These are phyloP conservation scores for Cryptococcus hybrid DNA, from an alignment of 1,284 basidiomycete species.

Conservation along the genomic window DNA sequence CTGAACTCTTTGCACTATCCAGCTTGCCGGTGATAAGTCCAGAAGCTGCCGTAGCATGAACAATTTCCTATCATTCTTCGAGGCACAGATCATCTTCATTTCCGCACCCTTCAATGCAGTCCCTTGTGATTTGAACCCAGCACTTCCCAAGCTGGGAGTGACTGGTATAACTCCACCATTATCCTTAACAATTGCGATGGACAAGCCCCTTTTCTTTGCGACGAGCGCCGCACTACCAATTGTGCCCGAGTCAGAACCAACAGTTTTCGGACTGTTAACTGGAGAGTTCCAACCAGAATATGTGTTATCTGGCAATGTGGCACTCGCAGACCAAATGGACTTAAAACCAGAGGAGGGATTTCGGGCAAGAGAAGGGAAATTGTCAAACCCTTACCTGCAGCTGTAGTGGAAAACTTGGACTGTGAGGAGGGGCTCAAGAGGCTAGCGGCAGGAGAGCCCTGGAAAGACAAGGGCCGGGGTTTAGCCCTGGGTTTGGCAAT, in stretches of 20 bases:
- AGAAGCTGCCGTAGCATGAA: not conserved
- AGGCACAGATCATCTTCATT: not conserved
- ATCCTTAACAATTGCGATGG: conserved; percentile 36
- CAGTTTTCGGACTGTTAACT: conserved; percentile 5
- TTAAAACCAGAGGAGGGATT: conserved; percentile 3
- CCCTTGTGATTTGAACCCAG: conserved; percentile 5
- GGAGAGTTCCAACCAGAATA: conserved; percentile 30
- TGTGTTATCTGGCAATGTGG: conserved; percentile 6
- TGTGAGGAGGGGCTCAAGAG: conserved; percentile 6
- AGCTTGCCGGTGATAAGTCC: conserved; percentile 6
- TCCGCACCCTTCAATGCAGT: conserved; percentile 7
- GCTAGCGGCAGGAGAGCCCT: conserved; percentile 4
- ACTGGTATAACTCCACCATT: conserved; percentile 27
- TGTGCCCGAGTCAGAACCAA: not conserved
- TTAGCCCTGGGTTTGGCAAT: not conserved
- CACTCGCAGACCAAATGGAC: conserved; percentile 34
- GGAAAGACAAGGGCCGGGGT: conserved; percentile 9
- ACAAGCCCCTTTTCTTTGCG: conserved; percentile 32
- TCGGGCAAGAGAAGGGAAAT: conserved; percentile 25
- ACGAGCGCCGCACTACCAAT: conserved; percentile 2
- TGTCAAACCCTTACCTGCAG: conserved; percentile 23
- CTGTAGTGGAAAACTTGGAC: conserved; percentile 21
- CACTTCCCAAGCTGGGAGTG: conserved; percentile 20
- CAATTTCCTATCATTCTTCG: not conserved
- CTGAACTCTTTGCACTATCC: conserved; percentile 9